These are phyloP conservation scores for Omphalotus guepiniiformis DNA, from an alignment of 768 basidiomycete genomes.

Conservation along the genomic window DNA sequence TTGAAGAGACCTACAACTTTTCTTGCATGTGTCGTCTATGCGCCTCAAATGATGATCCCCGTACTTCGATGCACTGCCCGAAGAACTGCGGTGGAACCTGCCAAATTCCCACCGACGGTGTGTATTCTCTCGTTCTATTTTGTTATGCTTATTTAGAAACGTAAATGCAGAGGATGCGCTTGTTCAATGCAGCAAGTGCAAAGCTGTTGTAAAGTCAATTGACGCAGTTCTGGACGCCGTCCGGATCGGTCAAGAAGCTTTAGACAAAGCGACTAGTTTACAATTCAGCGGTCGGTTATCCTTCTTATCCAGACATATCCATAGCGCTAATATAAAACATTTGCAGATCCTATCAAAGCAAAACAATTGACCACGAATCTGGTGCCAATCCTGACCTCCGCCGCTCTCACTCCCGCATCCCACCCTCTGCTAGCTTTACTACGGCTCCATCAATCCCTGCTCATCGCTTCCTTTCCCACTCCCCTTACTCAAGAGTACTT, in stretches of 20 bases:
- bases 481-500: conserved; percentile 44
- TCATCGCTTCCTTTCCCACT: conserved; percentile 46
- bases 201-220: conserved; percentile 39
- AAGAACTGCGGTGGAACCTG: conserved; percentile 64
- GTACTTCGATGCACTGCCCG: conserved; percentile 68
- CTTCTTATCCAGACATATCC: neutral
- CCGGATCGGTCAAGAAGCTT: conserved; percentile 67
- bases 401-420: conserved; percentile 56
- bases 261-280: conserved; percentile 64
- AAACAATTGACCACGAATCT: conserved; percentile 59
- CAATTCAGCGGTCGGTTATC: conserved; percentile 49
- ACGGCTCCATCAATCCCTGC: conserved; percentile 67
- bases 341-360: conserved; percentile 54
- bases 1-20: conserved; percentile 78
- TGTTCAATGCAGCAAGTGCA: conserved; percentile 54
- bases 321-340: neutral
- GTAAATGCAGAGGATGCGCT: conserved; percentile 38
- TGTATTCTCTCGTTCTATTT: neutral
- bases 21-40: conserved; percentile 67
- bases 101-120: conserved; percentile 58
- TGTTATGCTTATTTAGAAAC: neutral
- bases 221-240: conserved; percentile 59
- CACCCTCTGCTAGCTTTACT: conserved; percentile 76
- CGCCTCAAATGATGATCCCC: conserved; percentile 45
- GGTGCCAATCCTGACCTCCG: conserved; percentile 57